A percentile compares a stretch with the other conserved stretches of the same genome.
phyloP scores from a whole-genome alignment of 1,284 basidiomycete genomes.

The Boletus holoroseus region DNA sequence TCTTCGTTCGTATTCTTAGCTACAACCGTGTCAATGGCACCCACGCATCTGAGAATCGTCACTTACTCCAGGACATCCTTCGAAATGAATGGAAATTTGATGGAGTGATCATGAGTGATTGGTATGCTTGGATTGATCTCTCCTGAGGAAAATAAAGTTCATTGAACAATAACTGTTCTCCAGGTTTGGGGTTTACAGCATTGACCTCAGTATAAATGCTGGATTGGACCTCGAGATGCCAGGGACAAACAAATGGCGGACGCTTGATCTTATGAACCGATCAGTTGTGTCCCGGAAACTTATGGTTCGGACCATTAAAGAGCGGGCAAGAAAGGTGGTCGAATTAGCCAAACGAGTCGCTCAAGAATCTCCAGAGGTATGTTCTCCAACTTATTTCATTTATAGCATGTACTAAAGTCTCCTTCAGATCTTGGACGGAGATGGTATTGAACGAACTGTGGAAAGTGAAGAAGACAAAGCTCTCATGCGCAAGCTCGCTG shows the following conservation, averaged over 20 bases:
- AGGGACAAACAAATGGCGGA: conserved; percentile 65
- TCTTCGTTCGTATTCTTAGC: conserved; percentile 29
- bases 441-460: conserved; percentile 55
- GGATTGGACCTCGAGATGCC: conserved; percentile 81
- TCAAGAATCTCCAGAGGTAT: conserved; percentile 53
- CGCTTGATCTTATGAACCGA: conserved; percentile 58
- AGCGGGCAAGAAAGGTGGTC: conserved; percentile 61
- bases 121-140: conserved; percentile 39
- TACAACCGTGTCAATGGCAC: conserved; percentile 69
- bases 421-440: conserved; percentile 57
- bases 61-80: conserved; percentile 60
- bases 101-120: conserved; percentile 74
- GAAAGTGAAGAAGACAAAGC: conserved; percentile 56
- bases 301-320: conserved; percentile 58
- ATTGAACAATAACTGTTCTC: neutral
- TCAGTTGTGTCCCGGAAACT: conserved; percentile 61
- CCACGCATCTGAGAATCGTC: conserved; percentile 64
- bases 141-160: neutral
- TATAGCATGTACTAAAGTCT: neutral
- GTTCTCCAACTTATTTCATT: neutral
- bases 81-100: conserved; percentile 74
- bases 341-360: conserved; percentile 63
- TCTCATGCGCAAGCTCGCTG: conserved; percentile 60
- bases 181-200: conserved; percentile 66
- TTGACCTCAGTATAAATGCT: conserved; percentile 63